Evolutionary conservation across 1,284 basidiomycete species (phyloP).

Genomic region (Cutaneotrichosporon daszewskae): DNA sequence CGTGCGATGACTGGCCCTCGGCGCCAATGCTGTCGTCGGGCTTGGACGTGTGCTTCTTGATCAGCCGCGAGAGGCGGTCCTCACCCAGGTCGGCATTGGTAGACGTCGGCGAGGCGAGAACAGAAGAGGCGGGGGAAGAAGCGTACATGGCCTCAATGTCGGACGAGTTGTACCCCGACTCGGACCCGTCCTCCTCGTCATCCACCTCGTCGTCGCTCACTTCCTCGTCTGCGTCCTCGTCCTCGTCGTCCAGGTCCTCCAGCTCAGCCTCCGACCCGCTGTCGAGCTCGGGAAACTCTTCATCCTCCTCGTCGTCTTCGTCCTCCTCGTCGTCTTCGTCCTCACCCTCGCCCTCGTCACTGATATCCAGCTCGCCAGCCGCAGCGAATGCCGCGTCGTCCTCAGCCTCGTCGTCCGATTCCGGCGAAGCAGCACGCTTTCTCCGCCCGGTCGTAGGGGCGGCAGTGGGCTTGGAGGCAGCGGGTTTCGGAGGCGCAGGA

Average conservation of each 20-base stretch:
- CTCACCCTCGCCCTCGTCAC: constrained; percentile 22
- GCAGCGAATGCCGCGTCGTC: constrained; percentile 28
- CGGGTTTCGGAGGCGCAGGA: background rate
- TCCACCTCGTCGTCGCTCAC: constrained; percentile 37
- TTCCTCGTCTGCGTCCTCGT: constrained; percentile 5
- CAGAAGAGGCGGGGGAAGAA: constrained; percentile 9
- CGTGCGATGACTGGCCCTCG: constrained; percentile 39
- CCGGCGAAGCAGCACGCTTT: no score
- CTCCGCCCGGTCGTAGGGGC: no score
- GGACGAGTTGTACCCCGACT: constrained; percentile 47
- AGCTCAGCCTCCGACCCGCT: constrained; percentile 43
- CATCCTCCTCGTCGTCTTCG: constrained; percentile 34
- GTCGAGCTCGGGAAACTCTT: constrained; percentile 51
- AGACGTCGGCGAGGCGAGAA: constrained; percentile 16
- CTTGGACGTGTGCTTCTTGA: constrained; percentile 40
- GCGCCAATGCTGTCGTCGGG: constrained; percentile 42
- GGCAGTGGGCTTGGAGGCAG: no score
- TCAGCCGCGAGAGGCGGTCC: constrained; percentile 33
- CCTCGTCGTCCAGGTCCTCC: constrained; percentile 39
- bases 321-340: constrained; percentile 28
- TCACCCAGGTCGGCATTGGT: constrained; percentile 10
- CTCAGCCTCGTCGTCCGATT: constrained; percentile 15
- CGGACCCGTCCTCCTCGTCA: constrained; percentile 42
- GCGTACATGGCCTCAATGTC: constrained; percentile 46
- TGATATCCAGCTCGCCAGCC: constrained; percentile 28